Evolutionary conservation across 164 flowering plant species (phyloP), one percentile per base, ranked within the genome.

Genomic region (Amborella trichopoda): DNA sequence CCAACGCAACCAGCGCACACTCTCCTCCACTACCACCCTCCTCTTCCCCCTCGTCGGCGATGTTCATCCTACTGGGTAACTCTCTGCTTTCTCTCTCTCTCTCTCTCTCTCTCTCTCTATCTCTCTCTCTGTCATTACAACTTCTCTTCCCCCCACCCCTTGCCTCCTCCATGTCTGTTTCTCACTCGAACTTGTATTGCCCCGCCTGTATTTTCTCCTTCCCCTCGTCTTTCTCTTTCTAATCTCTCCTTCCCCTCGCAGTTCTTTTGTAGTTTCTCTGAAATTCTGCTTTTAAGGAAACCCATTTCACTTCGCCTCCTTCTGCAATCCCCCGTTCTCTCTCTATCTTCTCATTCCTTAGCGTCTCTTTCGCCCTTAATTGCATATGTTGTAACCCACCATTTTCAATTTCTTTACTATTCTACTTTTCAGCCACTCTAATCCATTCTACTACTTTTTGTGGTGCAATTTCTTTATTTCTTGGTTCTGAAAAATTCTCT

Each of bases 11-110:
- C n/a, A n/a, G n/a, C n/a, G n/a, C 41, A 11, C 11, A 38, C 3
- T 22, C 11, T 16, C 16, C 41, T 11, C 41, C 41, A n/a, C 11
- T 16, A 38, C 41, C 11, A 10, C 41, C 20, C 20, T 38, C 41
- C 16, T 38, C 41, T 16, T 38, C 41, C 41, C 21, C 41, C 6
- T 38, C 20, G 20, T 16, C 11, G 41, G 41, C 41, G 20, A 22
- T 22, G 41, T 38, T 22, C 20, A 38, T 16, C 41, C 41, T 38
- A 22, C 16, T 37, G 41, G 41, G 41, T 37, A 14, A 37, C 41
- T 30, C 9, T 30, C 14, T 8, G 14, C 11, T 8, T 30, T 8
- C 41, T 5, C 41, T 37, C 41, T 37, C 41, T 38, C 41, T 38
- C 41, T 38, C 41, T 38, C 41, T 16, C 41, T 16, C 20, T 30